Evolutionary conservation across 768 basidiomycete genomes (phyloP), one percentile per base, ranked within the genome.

Genomic region (Panaeolus papilionaceus): DNA sequence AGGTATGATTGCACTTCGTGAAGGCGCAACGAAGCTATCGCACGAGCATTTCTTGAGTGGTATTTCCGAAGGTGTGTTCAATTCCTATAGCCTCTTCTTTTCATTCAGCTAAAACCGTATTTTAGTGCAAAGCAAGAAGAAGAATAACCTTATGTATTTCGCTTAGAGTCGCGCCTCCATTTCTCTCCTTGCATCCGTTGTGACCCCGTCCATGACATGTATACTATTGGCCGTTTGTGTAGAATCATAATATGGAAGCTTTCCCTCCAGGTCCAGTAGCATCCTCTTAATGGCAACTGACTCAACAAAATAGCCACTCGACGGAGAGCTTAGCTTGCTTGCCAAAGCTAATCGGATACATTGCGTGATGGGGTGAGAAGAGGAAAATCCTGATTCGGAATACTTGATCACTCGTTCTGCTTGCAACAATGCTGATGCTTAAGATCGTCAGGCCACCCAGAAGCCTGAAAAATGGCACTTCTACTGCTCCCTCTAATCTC

Each of bases 101-200:
- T 23, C 40, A 51, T 70, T 49, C 28, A 39, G 70, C 71, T 79
- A 62, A 80, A 71, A 39, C 54, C 47, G 45, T 45, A 39, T 70
- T 72, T 71, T 79, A 98, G 92, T 99, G 66, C 97, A 99, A 87
- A 95, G 94, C 80, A 96, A 98, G 90, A 99, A 99, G 89, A 99
- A 99, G 89, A 99, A 99, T 76, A 91, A 94, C 75, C 89, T 98
- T 76, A 90, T 94, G 88, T 95, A 95, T 82, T 95, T 95, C 79
- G 94, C 93, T 62, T 95, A 92, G 69, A 58, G 54, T 58, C 28
- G 49, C 26, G 33, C 16, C 54, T 33, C 28, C 54, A 28, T 37
- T 58, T 58, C 14, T 37, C 14, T 12, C 14, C 33, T 28, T 49
- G 47, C 38, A 3, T 69, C 16, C 23, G 47, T 49, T 40, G 23